Conservation (phyloP, 345 rosid genomes). For the Orychophragmus violaceus region DNA sequence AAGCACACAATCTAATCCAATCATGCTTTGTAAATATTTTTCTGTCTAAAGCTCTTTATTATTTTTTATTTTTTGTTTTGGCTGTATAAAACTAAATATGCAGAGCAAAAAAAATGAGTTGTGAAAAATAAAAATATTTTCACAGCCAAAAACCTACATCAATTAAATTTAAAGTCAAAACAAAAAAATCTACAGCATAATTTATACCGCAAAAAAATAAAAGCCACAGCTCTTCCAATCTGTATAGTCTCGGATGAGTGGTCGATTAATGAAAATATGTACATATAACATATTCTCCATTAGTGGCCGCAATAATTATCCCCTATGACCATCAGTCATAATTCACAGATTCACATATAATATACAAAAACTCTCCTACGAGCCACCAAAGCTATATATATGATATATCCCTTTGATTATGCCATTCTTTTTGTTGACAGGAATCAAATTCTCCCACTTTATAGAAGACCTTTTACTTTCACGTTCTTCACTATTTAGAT, state of each 20-base stretch:
- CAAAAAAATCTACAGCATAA: no score
- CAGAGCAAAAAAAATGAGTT: no score
- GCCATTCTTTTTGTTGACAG: conserved; percentile 22
- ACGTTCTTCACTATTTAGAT: neutral
- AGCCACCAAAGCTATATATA: conserved; percentile 23
- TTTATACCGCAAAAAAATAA: no score
- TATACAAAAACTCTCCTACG: neutral
- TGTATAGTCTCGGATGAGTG: neutral
- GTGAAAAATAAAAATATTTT: no score
- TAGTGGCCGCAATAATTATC: conserved; percentile 22
- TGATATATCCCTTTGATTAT: conserved; percentile 18
- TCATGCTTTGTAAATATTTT: no score
- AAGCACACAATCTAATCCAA: no score
- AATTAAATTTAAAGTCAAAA: no score
- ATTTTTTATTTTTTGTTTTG: no score
- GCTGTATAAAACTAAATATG: no score
- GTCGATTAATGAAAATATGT: conserved; percentile 12
- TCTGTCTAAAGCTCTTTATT: no score
- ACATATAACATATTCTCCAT: neutral
- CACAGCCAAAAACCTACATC: no score
- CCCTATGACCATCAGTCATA: conserved; percentile 8
- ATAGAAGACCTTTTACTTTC: neutral
- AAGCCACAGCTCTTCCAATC: no score
- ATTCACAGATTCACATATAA: conserved; percentile 17
- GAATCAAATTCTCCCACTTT: conserved; percentile 26